These are phyloP conservation scores for Medicago truncatula DNA, from an alignment of 306 rosid species.

Conservation along the genomic window MtrunA17r5.0-ANR NC_053049.1:24262001-24262500, in stretches of 20 bases:
- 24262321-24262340: neutral
- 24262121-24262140: constrained; percentile 23
- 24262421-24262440: constrained; percentile 13
- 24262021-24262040: constrained; percentile 97
- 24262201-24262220: neutral
- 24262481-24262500: constrained; percentile 80
- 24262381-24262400: neutral
- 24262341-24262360: constrained; percentile 14
- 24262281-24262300: constrained; percentile 7
- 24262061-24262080: constrained; percentile 94
- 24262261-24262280: neutral
- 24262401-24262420: constrained; percentile 13
- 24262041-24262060: constrained; percentile 71
- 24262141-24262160: neutral
- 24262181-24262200: neutral
- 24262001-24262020: constrained; percentile 90
- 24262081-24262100: constrained; percentile 66
- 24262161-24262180: neutral
- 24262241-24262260: neutral
- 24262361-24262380: neutral
- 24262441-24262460: constrained; percentile 11
- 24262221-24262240: neutral
- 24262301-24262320: constrained; percentile 8
- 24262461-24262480: constrained; percentile 36
- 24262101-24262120: constrained; percentile 29